A percentile compares a stretch with the other conserved stretches of the same genome.
Evolutionary conservation across 2,329 filamentous ascomycete genomes (phyloP).

Genomic region (Cladosporium sp.): DNA sequence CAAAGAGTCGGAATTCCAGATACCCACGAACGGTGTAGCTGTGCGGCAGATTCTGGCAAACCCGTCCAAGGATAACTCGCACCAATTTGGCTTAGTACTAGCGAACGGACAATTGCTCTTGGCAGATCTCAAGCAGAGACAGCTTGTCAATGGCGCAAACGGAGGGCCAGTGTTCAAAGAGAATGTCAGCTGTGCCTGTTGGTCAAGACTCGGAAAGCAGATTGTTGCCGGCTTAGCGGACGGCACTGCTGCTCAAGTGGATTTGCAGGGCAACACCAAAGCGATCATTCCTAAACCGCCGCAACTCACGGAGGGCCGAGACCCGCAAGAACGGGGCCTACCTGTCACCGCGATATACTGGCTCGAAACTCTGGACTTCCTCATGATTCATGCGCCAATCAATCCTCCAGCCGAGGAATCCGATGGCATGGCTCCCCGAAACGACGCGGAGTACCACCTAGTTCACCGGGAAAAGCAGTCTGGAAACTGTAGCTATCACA

Average conservation of each 20-base stretch:
- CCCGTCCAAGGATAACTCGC: slow-evolving; percentile 53
- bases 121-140: slow-evolving; percentile 67
- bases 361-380: slow-evolving; percentile 81
- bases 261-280: slow-evolving; percentile 69
- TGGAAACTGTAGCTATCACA: slow-evolving; percentile 63
- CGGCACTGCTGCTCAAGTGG: slow-evolving; percentile 76
- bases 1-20: slow-evolving; percentile 63
- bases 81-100: slow-evolving; percentile 75
- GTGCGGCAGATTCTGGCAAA: slow-evolving; percentile 75
- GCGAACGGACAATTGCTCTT: slow-evolving; percentile 74
- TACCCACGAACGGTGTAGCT: slow-evolving; percentile 67
- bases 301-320: slow-evolving; percentile 47
- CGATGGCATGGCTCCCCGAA: slow-evolving; percentile 15
- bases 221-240: slow-evolving; percentile 78
- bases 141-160: slow-evolving; percentile 51
- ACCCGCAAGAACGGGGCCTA: slow-evolving; percentile 15
- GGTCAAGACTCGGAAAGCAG: slow-evolving; percentile 92
- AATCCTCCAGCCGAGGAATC: slow-evolving; percentile 13
- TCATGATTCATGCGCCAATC: slow-evolving; percentile 68
- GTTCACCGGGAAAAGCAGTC: slow-evolving; percentile 60
- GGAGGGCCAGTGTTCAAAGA: slow-evolving; percentile 59
- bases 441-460: slow-evolving; percentile 69
- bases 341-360: slow-evolving; percentile 60
- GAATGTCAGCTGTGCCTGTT: slow-evolving; percentile 76
- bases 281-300: slow-evolving; percentile 74